Percentiles rank a stretch among this genome's conserved stretches.
phyloP scores from a whole-genome alignment of 139 green algal genomes.

The Dunaliella sp. region DNA sequence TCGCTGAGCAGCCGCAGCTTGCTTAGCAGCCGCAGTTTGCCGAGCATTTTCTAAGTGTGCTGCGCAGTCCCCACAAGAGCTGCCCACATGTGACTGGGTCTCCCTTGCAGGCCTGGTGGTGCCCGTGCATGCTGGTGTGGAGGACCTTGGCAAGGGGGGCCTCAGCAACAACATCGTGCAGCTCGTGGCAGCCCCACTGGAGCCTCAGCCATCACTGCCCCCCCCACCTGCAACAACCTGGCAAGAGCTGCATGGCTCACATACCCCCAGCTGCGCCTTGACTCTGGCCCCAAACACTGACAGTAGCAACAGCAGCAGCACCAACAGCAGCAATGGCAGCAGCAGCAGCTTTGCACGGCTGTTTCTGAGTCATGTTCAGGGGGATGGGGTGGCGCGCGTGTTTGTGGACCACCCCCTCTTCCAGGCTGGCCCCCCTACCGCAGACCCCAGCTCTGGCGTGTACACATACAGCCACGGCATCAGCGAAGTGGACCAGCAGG shows the following conservation, averaged over 20 bases:
- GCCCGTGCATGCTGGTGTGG: too few relatives aligned
- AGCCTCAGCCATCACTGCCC: not conserved
- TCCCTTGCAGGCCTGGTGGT: too few relatives aligned
- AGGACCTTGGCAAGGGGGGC: not conserved
- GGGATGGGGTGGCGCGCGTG: constrained; percentile 65
- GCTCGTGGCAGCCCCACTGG: not conserved
- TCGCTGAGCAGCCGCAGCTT: not conserved
- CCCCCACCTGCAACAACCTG: too few relatives aligned
- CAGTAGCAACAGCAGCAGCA: not conserved
- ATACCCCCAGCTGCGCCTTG: not conserved
- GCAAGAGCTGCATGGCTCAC: too few relatives aligned
- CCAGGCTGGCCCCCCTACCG: not conserved
- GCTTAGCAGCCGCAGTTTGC: not conserved
- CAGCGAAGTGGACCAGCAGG: constrained; percentile 5
- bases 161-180: not conserved
- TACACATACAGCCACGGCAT: constrained; percentile 50
- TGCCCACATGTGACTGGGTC: too few relatives aligned
- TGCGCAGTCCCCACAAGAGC: too few relatives aligned
- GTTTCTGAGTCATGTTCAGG: constrained; percentile 31
- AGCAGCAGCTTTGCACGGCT: not conserved
- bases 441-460: constrained; percentile 3
- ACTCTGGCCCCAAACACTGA: not conserved
- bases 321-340: not conserved
- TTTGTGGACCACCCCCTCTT: constrained; percentile 83
- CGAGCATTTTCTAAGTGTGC: too few relatives aligned